Conservation (phyloP, 768 basidiomycete genomes). For the Boletus pseudopeckii region DNA sequence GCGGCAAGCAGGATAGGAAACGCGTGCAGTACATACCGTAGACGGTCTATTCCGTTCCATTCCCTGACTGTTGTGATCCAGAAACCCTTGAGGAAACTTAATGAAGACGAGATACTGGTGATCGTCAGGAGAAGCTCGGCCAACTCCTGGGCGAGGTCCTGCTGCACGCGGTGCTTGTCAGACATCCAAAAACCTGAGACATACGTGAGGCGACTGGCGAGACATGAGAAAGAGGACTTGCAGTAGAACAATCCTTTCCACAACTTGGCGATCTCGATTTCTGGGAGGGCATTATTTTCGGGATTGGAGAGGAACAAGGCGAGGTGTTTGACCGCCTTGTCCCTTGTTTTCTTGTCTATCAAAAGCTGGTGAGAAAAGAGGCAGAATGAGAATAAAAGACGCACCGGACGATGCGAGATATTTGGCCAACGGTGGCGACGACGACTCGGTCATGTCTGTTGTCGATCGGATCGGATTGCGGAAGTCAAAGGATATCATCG, state of each 20-base stretch:
- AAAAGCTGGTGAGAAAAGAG: background rate
- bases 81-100: constrained; percentile 83
- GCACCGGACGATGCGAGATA: constrained; percentile 89
- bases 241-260: constrained; percentile 99
- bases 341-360: constrained; percentile 85
- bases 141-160: constrained; percentile 81
- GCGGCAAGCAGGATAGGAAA: background rate
- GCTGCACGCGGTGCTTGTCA: constrained; percentile 95
- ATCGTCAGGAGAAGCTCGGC: constrained; percentile 79
- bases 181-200: constrained; percentile 97
- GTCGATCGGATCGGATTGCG: constrained; percentile 20
- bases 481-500: background rate
- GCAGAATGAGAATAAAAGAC: constrained; percentile 14
- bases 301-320: constrained; percentile 74
- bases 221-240: constrained; percentile 33
- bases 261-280: constrained; percentile 81
- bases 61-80: constrained; percentile 90
- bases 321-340: constrained; percentile 84
- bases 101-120: constrained; percentile 49
- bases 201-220: background rate
- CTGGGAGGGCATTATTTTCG: constrained; percentile 53
- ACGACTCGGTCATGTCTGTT: constrained; percentile 32
- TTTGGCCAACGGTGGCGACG: constrained; percentile 72
- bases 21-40: constrained; percentile 55
- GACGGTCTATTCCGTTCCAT: constrained; percentile 89